A percentile compares a stretch with the other conserved stretches of the same genome.
Evolutionary conservation across 2,329 filamentous ascomycete species (phyloP).

Genomic region (Xylaria sp.): DNA sequence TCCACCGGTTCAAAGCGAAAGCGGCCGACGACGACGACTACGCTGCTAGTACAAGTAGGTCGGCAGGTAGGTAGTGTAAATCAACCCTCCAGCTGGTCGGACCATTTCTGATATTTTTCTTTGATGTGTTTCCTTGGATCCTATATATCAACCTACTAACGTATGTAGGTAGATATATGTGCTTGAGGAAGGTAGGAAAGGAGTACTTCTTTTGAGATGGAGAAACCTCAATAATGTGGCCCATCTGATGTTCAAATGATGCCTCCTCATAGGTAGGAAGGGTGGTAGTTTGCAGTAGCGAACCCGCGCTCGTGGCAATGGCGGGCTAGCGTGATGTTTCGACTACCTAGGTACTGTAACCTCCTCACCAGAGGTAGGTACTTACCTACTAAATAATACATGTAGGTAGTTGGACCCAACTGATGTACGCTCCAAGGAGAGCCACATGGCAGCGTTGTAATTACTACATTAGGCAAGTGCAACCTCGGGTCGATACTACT

Average conservation of each 20-base stretch:
- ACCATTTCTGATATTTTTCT: too few species aligned
- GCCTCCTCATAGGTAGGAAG: not conserved
- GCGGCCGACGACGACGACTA: too few species aligned
- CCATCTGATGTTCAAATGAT: not conserved
- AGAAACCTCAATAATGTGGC: not conserved
- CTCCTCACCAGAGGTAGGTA: not conserved
- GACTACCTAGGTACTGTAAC: not conserved
- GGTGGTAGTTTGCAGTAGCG: too few species aligned
- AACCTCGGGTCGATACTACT: too few species aligned
- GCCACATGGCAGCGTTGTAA: conserved; percentile 21
- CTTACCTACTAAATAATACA: not conserved
- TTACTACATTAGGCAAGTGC: too few species aligned
- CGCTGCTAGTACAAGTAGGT: too few species aligned
- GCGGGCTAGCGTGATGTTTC: not conserved
- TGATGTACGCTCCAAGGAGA: not conserved
- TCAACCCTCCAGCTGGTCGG: too few species aligned
- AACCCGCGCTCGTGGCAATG: too few species aligned
- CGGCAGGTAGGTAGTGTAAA: too few species aligned
- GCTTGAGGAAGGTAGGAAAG: not conserved
- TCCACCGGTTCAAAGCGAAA: not conserved
- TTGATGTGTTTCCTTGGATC: too few species aligned
- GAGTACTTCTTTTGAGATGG: not conserved
- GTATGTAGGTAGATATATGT: too few species aligned
- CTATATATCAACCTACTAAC: too few species aligned
- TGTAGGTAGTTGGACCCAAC: not conserved